Percentiles rank a stretch among this genome's conserved stretches.
phyloP scores from a whole-genome alignment of 371 early-diverging fungal species.

The Syncephalis plumigaleata region DNA sequence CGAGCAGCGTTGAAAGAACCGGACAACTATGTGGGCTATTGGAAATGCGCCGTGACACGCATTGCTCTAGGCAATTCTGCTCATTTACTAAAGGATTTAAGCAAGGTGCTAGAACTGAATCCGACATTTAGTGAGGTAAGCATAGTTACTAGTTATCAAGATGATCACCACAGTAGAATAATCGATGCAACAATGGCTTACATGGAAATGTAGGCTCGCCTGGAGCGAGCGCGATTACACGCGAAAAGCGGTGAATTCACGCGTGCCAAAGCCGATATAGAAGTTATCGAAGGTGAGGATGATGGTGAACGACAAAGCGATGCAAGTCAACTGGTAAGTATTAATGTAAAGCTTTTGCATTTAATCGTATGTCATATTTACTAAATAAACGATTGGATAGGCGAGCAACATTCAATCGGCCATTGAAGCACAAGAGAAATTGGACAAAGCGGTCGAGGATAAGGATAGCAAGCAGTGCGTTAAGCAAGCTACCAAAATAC shows the following conservation, averaged over 20 bases:
- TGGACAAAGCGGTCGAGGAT: slow-evolving; percentile 18
- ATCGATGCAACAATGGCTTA: too few relatives aligned
- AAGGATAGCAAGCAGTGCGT: slow-evolving; percentile 43
- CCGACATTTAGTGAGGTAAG: slow-evolving; percentile 50
- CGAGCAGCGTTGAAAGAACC: slow-evolving; percentile 27
- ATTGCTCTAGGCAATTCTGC: slow-evolving; percentile 48
- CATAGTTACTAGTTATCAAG: background rate
- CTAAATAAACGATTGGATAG: too few relatives aligned
- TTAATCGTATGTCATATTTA: too few relatives aligned
- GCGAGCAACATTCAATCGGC: too few relatives aligned
- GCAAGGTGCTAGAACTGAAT: slow-evolving; percentile 48
- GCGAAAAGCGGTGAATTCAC: slow-evolving; percentile 44
- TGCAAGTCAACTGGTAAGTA: too few relatives aligned
- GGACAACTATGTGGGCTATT: slow-evolving; percentile 61
- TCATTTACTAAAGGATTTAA: slow-evolving; percentile 63
- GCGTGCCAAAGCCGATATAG: slow-evolving; percentile 29
- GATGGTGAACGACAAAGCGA: slow-evolving; percentile 2
- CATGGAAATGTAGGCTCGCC: slow-evolving; percentile 22
- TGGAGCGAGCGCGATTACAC: slow-evolving; percentile 56
- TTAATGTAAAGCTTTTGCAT: too few relatives aligned
- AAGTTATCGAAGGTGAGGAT: slow-evolving; percentile 12
- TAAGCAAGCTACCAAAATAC: slow-evolving; percentile 28
- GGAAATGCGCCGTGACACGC: slow-evolving; percentile 73
- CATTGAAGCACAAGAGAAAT: slow-evolving; percentile 10
- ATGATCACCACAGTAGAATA: too few relatives aligned